These are phyloP conservation scores for Brasilioporus rufonigricans DNA, from an alignment of 768 basidiomycete species.

Conservation along the genomic window DNA sequence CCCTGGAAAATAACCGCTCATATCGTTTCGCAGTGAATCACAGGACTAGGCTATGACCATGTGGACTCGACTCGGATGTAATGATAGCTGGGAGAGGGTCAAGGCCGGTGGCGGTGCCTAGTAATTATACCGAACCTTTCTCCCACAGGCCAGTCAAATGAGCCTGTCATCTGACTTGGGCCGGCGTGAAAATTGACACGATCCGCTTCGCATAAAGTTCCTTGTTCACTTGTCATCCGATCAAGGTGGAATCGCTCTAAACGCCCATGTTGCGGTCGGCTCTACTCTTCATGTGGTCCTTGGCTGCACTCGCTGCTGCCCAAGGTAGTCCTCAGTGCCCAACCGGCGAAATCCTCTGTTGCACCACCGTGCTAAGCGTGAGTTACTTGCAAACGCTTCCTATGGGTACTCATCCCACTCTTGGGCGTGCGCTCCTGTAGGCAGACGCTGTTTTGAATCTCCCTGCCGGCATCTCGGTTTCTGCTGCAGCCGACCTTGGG, in stretches of 20 bases:
- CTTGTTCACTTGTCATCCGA: no score
- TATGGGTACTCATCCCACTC: neutral
- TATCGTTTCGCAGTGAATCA: no score
- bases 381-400: neutral
- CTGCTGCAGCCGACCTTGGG: conserved; percentile 11
- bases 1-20: no score
- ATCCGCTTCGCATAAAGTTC: neutral
- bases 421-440: neutral
- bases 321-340: conserved; percentile 7
- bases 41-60: no score
- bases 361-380: conserved; percentile 7
- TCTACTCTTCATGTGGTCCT: conserved; percentile 3
- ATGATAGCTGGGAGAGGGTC: no score
- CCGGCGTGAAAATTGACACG: neutral
- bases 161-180: no score
- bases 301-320: conserved; percentile 3
- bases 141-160: no score
- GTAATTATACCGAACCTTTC: no score
- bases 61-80: no score
- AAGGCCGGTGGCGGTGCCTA: no score
- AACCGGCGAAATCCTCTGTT: conserved; percentile 13
- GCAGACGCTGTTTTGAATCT: conserved; percentile 5
- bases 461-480: conserved; percentile 3
- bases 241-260: neutral
- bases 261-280: neutral